Conservation (phyloP, 129 eudicot genomes). For the Chrysanthemum seticuspe region DNA sequence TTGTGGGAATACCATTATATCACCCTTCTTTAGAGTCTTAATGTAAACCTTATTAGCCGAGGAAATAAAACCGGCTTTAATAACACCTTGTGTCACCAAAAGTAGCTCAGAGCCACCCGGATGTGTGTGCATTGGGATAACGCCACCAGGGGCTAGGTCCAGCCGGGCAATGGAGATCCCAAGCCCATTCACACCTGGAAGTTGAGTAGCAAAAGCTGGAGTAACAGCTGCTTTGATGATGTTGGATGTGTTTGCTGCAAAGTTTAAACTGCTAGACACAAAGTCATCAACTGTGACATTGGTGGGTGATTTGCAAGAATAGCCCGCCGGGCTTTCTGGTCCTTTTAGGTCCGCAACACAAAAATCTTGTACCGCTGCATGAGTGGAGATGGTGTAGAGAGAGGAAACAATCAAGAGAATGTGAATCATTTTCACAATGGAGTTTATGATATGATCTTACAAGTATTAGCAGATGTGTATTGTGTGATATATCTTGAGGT, state of each 20-base stretch:
- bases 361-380: slow-evolving; percentile 64
- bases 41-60: slow-evolving; percentile 59
- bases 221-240: slow-evolving; percentile 69
- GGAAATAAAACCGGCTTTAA: slow-evolving; percentile 55
- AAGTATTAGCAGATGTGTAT: slow-evolving; percentile 5
- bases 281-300: slow-evolving; percentile 60
- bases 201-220: slow-evolving; percentile 64
- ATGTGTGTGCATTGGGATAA: slow-evolving; percentile 83
- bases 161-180: slow-evolving; percentile 70
- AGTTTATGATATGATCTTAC: neutral
- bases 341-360: slow-evolving; percentile 65
- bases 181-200: slow-evolving; percentile 76
- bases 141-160: slow-evolving; percentile 69
- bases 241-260: slow-evolving; percentile 67
- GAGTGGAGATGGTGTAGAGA: slow-evolving; percentile 37
- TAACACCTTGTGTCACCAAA: slow-evolving; percentile 57
- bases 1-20: slow-evolving; percentile 77
- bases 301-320: slow-evolving; percentile 55
- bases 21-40: slow-evolving; percentile 58
- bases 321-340: slow-evolving; percentile 71
- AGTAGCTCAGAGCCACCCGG: slow-evolving; percentile 66
- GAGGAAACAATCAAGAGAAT: slow-evolving; percentile 36
- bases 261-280: slow-evolving; percentile 40
- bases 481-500: slow-evolving; percentile 16
- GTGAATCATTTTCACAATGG: slow-evolving; percentile 40